Evolutionary conservation across 257 asterid species (phyloP).

Genomic region (Fraxinus americana): DNA sequence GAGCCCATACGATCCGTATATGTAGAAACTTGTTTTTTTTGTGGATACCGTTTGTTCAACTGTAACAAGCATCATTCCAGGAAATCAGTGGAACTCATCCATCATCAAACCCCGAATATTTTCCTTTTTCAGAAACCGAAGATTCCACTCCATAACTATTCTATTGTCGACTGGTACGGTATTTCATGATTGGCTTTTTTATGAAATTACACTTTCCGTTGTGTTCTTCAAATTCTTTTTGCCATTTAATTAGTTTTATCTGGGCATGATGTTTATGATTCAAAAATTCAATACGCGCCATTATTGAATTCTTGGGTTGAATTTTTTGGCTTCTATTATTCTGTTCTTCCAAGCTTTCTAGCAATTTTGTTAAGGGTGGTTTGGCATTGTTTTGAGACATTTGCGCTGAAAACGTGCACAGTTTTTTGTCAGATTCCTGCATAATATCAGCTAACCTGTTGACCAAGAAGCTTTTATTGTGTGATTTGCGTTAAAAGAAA

Average conservation of each 20-base stretch:
- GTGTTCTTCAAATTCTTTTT: background rate
- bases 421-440: conserved; percentile 30
- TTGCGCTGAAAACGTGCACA: conserved; percentile 9
- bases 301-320: background rate
- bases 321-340: background rate
- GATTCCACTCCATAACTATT: conserved; percentile 20
- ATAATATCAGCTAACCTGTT: background rate
- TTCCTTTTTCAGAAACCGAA: conserved; percentile 1
- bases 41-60: conserved; percentile 2
- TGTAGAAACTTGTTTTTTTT: no score
- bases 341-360: background rate
- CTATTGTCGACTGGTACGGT: conserved; percentile 26
- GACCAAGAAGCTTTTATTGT: conserved; percentile 16
- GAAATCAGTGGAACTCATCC: conserved; percentile 20
- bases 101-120: conserved; percentile 8
- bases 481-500: conserved; percentile 10
- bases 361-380: background rate
- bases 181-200: conserved; percentile 21
- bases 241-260: background rate
- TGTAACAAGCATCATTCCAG: background rate
- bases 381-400: conserved; percentile 3
- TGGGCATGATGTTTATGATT: background rate
- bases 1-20: background rate
- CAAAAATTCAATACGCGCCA: conserved; percentile 3
- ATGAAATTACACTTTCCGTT: background rate